Evolutionary conservation across 192 early-diverging fungal genomes (phyloP).

Genomic region (Dissophora ornata): DNA sequence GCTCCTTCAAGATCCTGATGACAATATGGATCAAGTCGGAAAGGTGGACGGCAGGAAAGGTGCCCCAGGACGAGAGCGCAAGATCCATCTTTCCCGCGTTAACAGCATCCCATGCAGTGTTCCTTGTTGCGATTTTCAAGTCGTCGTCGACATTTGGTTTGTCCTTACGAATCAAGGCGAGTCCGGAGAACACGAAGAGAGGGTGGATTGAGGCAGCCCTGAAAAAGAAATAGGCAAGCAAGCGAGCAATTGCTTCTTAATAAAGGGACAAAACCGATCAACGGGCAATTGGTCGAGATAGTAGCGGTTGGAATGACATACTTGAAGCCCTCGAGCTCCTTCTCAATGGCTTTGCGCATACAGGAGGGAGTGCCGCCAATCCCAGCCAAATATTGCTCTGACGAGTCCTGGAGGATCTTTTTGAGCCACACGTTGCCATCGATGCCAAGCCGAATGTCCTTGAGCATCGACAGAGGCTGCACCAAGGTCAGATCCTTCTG

Average conservation of each 20-base stretch:
- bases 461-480: constrained; percentile 64
- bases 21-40: constrained; percentile 74
- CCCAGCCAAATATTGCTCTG: constrained; percentile 69
- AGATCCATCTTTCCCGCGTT: constrained; percentile 66
- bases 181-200: constrained; percentile 81
- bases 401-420: constrained; percentile 64
- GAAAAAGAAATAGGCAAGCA: background rate
- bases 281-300: too few species aligned
- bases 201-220: constrained; percentile 76
- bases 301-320: constrained; percentile 15
- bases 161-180: constrained; percentile 76
- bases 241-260: too few species aligned
- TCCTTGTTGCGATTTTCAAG: constrained; percentile 66
- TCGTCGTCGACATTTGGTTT: constrained; percentile 76
- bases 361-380: constrained; percentile 75
- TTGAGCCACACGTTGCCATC: constrained; percentile 86
- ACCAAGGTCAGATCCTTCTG: constrained; percentile 34
- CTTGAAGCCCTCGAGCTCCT: constrained; percentile 74
- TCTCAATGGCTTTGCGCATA: constrained; percentile 69
- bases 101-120: constrained; percentile 77
- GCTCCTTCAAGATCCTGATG: constrained; percentile 73
- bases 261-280: too few species aligned
- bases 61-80: constrained; percentile 69
- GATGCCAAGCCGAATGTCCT: constrained; percentile 78
- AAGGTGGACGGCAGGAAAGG: constrained; percentile 63